Percentiles rank a stretch among this genome's conserved stretches.
Evolutionary conservation across 2,329 filamentous ascomycete genomes (phyloP).

Genomic region (Penicillium olsonii): DNA sequence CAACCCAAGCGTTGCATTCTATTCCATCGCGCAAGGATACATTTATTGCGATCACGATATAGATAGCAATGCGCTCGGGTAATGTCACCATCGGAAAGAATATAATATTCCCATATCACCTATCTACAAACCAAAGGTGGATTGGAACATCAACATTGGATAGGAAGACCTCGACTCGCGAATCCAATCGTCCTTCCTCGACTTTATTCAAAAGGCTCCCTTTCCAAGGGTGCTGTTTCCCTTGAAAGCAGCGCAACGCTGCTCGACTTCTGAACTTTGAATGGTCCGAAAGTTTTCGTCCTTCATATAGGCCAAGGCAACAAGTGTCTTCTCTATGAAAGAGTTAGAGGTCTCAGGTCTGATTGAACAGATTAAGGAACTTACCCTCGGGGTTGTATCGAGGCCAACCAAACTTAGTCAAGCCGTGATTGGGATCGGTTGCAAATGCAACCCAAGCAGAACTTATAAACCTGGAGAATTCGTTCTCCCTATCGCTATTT

Average conservation of each 20-base stretch:
- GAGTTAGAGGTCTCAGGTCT: neutral
- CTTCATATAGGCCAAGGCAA: constrained; percentile 27
- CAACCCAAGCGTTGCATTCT: no score
- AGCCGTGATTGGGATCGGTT: constrained; percentile 38
- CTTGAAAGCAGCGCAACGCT: constrained; percentile 21
- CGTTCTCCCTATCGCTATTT: constrained; percentile 30
- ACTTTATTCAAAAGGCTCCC: constrained; percentile 25
- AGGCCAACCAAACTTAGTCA: constrained; percentile 43
- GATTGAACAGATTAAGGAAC: neutral
- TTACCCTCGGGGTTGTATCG: constrained; percentile 27
- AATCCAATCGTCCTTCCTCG: no score
- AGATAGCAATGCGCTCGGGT: no score
- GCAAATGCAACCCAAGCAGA: constrained; percentile 46
- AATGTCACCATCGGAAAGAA: neutral
- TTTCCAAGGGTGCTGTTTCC: constrained; percentile 21
- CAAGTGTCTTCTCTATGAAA: constrained; percentile 21
- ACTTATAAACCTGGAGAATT: constrained; percentile 42
- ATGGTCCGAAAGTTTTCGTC: constrained; percentile 13
- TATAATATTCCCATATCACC: neutral
- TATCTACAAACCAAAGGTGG: neutral
- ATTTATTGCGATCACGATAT: no score
- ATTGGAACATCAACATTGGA: no score
- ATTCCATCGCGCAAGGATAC: no score
- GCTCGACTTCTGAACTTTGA: constrained; percentile 17
- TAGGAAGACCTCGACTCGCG: no score